Evolutionary conservation across 2,329 filamentous ascomycete species (phyloP).

Genomic region (Cladorrhinum sp.): DNA sequence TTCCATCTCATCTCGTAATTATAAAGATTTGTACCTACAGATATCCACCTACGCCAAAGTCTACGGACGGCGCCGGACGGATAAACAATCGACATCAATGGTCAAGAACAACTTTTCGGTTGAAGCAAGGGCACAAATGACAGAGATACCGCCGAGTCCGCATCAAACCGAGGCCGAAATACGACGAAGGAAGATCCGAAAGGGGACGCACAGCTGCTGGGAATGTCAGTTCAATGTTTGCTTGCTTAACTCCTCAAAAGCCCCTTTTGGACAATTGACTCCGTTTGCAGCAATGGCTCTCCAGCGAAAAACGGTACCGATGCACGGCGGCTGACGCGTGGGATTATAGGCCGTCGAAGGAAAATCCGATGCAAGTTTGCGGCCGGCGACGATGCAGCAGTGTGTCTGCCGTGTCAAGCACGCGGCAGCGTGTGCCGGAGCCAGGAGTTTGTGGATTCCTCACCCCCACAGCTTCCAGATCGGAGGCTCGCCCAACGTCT

Average conservation of each 20-base stretch:
- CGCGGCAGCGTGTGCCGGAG: conserved; percentile 42
- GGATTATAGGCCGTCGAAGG: conserved; percentile 36
- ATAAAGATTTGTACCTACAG: too few species aligned
- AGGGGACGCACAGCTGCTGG: conserved; percentile 56
- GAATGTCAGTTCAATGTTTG: conserved; percentile 42
- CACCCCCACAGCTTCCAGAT: conserved; percentile 33
- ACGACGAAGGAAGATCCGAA: conserved; percentile 45
- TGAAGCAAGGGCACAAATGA: neutral
- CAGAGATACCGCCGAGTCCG: neutral
- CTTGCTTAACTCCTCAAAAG: neutral
- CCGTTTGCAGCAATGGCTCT: neutral
- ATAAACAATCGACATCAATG: too few species aligned
- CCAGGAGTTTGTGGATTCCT: conserved; percentile 43
- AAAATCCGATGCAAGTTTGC: conserved; percentile 49
- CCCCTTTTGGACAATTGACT: neutral
- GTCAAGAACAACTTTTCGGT: too few species aligned
- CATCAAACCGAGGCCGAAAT: conserved; percentile 21
- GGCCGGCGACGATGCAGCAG: conserved; percentile 34
- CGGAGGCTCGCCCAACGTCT: conserved; percentile 42
- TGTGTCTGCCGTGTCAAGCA: conserved; percentile 44
- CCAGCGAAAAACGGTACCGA: neutral
- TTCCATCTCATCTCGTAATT: neutral
- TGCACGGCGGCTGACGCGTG: neutral
- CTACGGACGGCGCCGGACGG: too few species aligned
- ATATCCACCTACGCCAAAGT: too few species aligned